Evolutionary conservation across 2,329 filamentous ascomycete genomes (phyloP), one percentile per base, ranked within the genome.

Genomic region (Massarina eburnea): DNA sequence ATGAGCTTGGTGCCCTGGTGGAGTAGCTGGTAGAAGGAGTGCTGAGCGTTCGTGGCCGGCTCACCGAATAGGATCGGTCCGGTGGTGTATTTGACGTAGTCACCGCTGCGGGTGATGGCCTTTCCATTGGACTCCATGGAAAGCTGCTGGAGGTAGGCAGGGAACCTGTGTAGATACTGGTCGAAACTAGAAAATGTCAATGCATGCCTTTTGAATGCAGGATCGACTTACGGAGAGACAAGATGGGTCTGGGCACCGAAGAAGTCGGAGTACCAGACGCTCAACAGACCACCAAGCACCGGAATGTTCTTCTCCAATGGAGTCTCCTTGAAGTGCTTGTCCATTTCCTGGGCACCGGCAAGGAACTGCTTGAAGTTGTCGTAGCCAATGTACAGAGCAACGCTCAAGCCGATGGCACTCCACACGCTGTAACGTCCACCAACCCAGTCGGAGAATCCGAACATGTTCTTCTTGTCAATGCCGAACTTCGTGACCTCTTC

Each of bases 101-200:
- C 83, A 29, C 91, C 86, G 46, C 83, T 86, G 65, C 94, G 89
- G 52, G 92, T 95, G 67, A 97, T 91, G 51, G 88, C 89, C 81
- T 99, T 99, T 70, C 94, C 94, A 74, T 99, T 99, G 51, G 92
- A 97, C 80, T 99, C 94, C 94, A 99, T 99, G 51, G 92, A 97
- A 49, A 99, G 81, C 77, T 99, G 94, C 78, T 99, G 94, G 44
- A 99, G 88, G 78, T 99, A 99, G 61, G 94, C 94, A 29, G 94
- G 91, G 86, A 99, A 97, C 59, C 94, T 89, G 82, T 96, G 91
- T 58, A 99, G 86, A 78, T 99, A 99, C 76, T 99, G 94, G 76
- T 99, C 94, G 73, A 97, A 99, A 46, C 86, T 90, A 55, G 22
- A 35, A 39, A 1, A 41, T 14, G 45, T 59, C 29, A 62, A 55